Evolutionary conservation across 139 green algal genomes (phyloP).

Genomic region (Volvox africanus): DNA sequence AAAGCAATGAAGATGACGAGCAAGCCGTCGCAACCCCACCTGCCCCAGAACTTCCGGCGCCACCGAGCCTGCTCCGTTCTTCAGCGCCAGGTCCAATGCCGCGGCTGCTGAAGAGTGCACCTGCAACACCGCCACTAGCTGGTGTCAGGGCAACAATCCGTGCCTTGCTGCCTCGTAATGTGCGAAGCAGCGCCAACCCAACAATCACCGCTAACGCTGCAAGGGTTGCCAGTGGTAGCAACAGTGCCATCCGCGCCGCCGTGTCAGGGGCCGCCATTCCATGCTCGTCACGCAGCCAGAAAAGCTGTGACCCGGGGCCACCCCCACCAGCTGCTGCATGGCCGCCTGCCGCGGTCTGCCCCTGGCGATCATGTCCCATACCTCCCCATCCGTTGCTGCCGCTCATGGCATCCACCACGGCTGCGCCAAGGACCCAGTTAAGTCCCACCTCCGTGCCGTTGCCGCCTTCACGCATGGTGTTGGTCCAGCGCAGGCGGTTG

Average conservation of each 20-base stretch:
- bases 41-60: background rate
- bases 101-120: background rate
- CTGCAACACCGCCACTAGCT: background rate
- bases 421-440: conserved; percentile 58
- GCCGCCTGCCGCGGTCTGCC: too few relatives aligned
- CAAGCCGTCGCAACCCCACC: background rate
- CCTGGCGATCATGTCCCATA: background rate
- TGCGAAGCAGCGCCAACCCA: background rate
- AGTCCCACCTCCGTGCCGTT: conserved; percentile 22
- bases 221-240: conserved; percentile 29
- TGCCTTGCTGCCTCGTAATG: background rate
- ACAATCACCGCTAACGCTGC: background rate
- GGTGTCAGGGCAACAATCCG: background rate
- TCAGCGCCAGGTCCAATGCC: background rate
- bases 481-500: conserved; percentile 56
- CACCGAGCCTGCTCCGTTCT: background rate
- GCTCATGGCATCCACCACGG: conserved; percentile 56
- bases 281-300: background rate
- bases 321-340: too few relatives aligned
- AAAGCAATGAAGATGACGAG: conserved; percentile 2
- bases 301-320: background rate
- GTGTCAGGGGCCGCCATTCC: background rate
- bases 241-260: background rate
- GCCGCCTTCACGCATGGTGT: conserved; percentile 45
- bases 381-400: background rate